phyloP scores from a whole-genome alignment of 345 rosid genomes.

The Brassica carinata region DNA sequence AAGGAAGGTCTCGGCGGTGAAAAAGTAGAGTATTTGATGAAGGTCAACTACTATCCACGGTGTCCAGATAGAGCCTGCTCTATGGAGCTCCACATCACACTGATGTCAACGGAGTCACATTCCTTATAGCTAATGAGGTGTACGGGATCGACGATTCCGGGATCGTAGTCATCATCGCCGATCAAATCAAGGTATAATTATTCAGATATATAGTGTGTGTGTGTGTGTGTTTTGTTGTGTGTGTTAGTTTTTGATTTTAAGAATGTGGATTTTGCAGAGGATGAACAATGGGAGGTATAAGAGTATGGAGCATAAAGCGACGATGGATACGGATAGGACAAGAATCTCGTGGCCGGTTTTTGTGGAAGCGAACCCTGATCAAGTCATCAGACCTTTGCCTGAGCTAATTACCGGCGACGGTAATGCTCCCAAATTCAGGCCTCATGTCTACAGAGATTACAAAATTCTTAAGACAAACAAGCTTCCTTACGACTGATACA shows the following conservation, averaged over 20 bases:
- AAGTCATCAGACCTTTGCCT: constrained; percentile 54
- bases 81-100: constrained; percentile 69
- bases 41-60: constrained; percentile 71
- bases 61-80: constrained; percentile 58
- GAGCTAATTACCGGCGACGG: constrained; percentile 41
- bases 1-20: constrained; percentile 62
- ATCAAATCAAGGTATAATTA: not conserved
- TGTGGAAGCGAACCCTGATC: constrained; percentile 62
- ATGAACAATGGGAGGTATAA: constrained; percentile 68
- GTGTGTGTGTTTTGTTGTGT: too few relatives aligned
- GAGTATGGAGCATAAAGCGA: constrained; percentile 57
- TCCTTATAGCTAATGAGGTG: constrained; percentile 56
- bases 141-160: too few relatives aligned
- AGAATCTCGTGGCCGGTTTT: constrained; percentile 93
- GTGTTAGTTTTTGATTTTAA: too few relatives aligned
- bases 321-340: constrained; percentile 49
- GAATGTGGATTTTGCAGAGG: constrained; percentile 41
- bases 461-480: not conserved
- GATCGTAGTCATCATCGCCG: too few relatives aligned
- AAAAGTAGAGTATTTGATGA: constrained; percentile 52
- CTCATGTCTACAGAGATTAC: constrained; percentile 22
- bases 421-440: constrained; percentile 51
- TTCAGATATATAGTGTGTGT: too few relatives aligned
- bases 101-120: constrained; percentile 56
- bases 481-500: constrained; percentile 36